Evolutionary conservation across 768 basidiomycete species (phyloP).

Genomic region (Lentinula aciculospora): DNA sequence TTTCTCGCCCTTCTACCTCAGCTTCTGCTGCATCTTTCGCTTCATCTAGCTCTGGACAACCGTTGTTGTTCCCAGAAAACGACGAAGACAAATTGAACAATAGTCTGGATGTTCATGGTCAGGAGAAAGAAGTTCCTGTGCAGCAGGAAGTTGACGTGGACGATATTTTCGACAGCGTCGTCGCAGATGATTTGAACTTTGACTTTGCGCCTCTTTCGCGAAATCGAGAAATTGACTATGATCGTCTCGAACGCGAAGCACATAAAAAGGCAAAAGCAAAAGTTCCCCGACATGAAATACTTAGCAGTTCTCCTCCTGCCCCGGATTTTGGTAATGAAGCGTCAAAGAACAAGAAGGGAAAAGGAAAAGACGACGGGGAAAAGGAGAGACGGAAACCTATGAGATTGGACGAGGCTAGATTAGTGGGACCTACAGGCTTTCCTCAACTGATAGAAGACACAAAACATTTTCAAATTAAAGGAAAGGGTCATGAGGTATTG

Average conservation of each 20-base stretch:
- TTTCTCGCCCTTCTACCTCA: constrained; percentile 8
- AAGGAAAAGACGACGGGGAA: constrained; percentile 18
- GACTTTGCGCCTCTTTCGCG: constrained; percentile 42
- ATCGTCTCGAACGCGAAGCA: background rate
- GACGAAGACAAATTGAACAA: constrained; percentile 30
- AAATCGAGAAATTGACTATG: background rate
- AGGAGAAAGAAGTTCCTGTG: constrained; percentile 24
- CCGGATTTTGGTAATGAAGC: constrained; percentile 18
- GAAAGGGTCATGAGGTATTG: constrained; percentile 89
- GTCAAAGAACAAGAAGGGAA: constrained; percentile 17
- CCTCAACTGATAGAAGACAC: constrained; percentile 71
- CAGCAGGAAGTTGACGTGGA: constrained; percentile 44
- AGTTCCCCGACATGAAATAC: constrained; percentile 35
- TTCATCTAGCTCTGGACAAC: background rate
- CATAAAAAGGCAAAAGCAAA: constrained; percentile 16
- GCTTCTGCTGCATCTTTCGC: background rate
- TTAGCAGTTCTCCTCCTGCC: constrained; percentile 43
- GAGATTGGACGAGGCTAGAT: constrained; percentile 69
- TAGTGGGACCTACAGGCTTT: constrained; percentile 74
- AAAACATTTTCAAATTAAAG: constrained; percentile 74
- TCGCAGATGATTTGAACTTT: constrained; percentile 32
- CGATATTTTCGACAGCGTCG: constrained; percentile 31
- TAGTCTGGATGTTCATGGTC: constrained; percentile 13
- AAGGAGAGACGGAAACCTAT: constrained; percentile 45
- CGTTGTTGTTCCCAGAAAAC: constrained; percentile 60